phyloP scores from a whole-genome alignment of 1,284 basidiomycete genomes.

The Tylopilus sp. region DNA sequence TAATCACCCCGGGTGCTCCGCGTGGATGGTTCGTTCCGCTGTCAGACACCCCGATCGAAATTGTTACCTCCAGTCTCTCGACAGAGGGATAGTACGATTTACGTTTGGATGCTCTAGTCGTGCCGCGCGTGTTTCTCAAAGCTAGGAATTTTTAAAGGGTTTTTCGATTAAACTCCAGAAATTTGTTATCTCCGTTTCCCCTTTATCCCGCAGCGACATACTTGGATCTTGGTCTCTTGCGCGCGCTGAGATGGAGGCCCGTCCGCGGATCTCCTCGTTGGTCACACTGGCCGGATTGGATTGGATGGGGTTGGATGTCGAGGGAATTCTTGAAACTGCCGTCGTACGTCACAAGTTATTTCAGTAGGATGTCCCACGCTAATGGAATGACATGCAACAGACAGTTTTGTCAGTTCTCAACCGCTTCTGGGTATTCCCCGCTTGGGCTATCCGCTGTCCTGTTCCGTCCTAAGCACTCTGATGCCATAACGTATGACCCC shows the following conservation, averaged over 20 bases:
- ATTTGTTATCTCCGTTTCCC: background rate
- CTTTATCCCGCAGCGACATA: background rate
- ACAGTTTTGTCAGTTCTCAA: background rate
- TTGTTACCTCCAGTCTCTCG: background rate
- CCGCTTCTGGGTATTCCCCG: background rate
- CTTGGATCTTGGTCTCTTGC: background rate
- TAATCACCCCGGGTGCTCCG: conserved; percentile 16
- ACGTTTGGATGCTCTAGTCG: background rate
- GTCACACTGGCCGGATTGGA: background rate
- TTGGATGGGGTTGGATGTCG: background rate
- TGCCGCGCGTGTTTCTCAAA: background rate
- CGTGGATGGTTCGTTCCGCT: conserved; percentile 60
- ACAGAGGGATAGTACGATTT: conserved; percentile 7
- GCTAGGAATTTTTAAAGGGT: background rate
- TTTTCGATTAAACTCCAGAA: conserved; percentile 6
- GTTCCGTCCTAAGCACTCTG: background rate
- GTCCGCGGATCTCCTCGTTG: conserved; percentile 5
- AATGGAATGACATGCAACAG: background rate
- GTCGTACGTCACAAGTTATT: conserved; percentile 14
- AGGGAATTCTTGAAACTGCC: conserved; percentile 3
- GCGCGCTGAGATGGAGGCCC: background rate
- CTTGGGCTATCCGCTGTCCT: background rate
- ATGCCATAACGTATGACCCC: background rate
- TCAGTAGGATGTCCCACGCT: conserved; percentile 4
- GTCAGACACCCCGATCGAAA: conserved; percentile 44